Conservation (phyloP, 192 early-diverging fungal species). For the Entomortierella chlamydospora region DNA sequence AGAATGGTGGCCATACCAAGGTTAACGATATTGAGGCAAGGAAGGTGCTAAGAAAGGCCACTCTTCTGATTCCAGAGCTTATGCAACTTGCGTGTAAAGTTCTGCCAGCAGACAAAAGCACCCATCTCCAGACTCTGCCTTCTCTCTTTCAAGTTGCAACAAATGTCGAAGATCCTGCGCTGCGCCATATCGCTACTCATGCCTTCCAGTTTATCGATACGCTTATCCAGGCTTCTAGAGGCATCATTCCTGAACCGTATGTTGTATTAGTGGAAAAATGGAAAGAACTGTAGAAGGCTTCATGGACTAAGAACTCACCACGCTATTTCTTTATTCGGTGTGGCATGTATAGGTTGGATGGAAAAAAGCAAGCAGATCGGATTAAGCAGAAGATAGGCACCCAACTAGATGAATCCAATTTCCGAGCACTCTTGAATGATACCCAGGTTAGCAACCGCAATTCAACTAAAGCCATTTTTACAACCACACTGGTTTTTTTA, state of each 20-base stretch:
- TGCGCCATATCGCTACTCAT: conserved; percentile 79
- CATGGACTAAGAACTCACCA: no score
- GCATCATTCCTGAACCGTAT: conserved; percentile 46
- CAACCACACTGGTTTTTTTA: neutral
- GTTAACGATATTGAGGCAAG: conserved; percentile 9
- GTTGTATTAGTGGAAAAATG: neutral
- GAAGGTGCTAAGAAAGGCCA: conserved; percentile 72
- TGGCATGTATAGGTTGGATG: neutral
- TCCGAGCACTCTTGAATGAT: conserved; percentile 73
- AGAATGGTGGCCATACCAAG: conserved; percentile 57
- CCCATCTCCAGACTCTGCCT: conserved; percentile 70
- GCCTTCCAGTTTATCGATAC: conserved; percentile 82
- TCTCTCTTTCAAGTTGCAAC: conserved; percentile 79
- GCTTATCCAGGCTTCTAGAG: conserved; percentile 60
- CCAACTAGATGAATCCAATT: conserved; percentile 79
- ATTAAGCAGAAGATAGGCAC: conserved; percentile 69
- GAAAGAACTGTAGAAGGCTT: no score
- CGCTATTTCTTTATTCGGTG: no score
- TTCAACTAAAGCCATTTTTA: neutral
- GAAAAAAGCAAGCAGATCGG: conserved; percentile 62
- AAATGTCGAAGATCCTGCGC: conserved; percentile 78
- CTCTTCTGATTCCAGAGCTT: conserved; percentile 80
- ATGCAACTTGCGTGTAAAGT: conserved; percentile 76
- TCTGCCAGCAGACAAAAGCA: conserved; percentile 61
- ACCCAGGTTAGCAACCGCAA: conserved; percentile 62